Conservation (phyloP, 2,329 filamentous ascomycete genomes). For the Scleromitrula shiraiana region DNA sequence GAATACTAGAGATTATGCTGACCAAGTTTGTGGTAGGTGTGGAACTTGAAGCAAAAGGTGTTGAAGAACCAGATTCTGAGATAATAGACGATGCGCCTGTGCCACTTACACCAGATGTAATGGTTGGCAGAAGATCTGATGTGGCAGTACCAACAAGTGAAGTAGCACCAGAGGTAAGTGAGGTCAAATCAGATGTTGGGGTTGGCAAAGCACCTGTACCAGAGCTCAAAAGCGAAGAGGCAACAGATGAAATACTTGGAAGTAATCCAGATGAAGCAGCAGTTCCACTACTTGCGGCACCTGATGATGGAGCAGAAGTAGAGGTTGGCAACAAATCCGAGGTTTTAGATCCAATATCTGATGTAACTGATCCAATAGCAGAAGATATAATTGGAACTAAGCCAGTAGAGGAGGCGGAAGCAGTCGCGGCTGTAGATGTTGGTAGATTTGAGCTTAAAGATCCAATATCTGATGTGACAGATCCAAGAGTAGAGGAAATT, state of each 20-base stretch:
- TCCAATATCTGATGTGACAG: neutral
- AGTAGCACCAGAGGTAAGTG: neutral
- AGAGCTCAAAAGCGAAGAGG: neutral
- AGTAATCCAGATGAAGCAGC: no score
- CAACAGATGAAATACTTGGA: neutral
- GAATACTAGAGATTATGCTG: slow-evolving; percentile 13
- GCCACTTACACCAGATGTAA: neutral
- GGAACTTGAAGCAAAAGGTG: neutral
- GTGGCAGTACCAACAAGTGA: slow-evolving; percentile 1
- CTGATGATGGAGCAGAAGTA: no score
- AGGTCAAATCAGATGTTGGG: neutral
- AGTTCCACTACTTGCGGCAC: neutral
- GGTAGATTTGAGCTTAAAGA: neutral
- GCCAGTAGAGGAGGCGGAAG: neutral
- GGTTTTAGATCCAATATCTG: neutral
- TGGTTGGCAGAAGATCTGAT: neutral
- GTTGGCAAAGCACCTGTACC: neutral
- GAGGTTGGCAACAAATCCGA: neutral
- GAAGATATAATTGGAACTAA: neutral
- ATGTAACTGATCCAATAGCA: neutral
- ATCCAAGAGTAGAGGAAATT: neutral
- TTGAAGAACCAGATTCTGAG: neutral
- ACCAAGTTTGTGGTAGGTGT: slow-evolving; percentile 3
- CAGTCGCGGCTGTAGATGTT: no score
- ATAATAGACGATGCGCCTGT: neutral